Percentiles rank a stretch among this genome's conserved stretches.
phyloP scores from a whole-genome alignment of 306 rosid species.

The Psophocarpus tetragonolobus region DNA sequence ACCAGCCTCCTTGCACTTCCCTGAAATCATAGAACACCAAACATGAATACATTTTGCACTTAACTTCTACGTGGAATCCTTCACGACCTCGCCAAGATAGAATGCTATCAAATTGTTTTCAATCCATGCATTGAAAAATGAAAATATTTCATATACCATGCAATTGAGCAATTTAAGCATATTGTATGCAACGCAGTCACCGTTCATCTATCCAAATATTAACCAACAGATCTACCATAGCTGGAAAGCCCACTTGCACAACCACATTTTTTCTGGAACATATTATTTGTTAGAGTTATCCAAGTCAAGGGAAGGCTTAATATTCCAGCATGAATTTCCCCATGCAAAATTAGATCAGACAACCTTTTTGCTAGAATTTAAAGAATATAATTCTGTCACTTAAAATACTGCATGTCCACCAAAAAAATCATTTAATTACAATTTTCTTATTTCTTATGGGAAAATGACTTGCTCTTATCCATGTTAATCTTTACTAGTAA shows the following conservation, averaged over 20 bases:
- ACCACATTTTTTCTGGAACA: too few species aligned
- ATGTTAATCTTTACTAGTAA: not conserved
- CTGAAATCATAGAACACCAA: conserved; percentile 52
- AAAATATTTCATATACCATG: not conserved
- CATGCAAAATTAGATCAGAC: not conserved
- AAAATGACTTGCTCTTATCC: not conserved
- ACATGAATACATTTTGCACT: not conserved
- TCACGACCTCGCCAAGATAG: not conserved
- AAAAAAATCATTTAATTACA: too few species aligned
- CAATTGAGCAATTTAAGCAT: not conserved
- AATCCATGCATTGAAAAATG: not conserved
- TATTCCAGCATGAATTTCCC: not conserved
- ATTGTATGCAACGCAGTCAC: not conserved
- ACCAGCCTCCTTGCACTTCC: conserved; percentile 94
- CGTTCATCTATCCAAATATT: not conserved
- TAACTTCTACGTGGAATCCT: not conserved
- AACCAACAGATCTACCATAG: not conserved
- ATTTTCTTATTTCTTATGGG: too few species aligned
- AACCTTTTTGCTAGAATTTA: not conserved
- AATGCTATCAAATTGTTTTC: not conserved
- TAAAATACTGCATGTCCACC: not conserved
- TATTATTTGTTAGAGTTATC: not conserved
- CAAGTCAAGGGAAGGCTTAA: conserved; percentile 6
- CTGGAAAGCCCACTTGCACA: too few species aligned
- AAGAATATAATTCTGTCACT: not conserved